phyloP scores from a whole-genome alignment of 192 early-diverging fungal genomes.

The Coemansia aciculifera region DNA sequence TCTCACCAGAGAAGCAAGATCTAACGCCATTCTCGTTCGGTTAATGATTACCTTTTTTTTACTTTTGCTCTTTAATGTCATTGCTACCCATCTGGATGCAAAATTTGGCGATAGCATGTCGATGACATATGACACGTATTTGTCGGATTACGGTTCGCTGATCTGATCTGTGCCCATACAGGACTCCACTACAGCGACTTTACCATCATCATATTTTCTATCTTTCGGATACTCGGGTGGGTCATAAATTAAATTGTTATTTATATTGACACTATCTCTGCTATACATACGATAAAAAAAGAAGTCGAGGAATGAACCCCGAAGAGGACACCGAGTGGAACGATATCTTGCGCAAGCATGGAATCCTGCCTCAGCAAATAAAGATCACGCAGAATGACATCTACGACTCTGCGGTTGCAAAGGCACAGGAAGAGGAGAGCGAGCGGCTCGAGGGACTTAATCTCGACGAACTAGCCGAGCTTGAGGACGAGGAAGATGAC shows the following conservation, averaged over 20 bases:
- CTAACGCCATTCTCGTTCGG: too few species aligned
- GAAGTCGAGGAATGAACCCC: conserved; percentile 52
- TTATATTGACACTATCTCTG: background rate
- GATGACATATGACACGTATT: background rate
- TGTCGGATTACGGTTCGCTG: background rate
- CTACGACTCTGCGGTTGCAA: conserved; percentile 51
- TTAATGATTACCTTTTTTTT: too few species aligned
- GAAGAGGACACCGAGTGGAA: conserved; percentile 85
- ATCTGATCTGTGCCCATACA: background rate
- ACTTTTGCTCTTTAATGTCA: too few species aligned
- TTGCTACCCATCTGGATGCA: too few species aligned
- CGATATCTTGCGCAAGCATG: conserved; percentile 88
- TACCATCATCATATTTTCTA: too few species aligned
- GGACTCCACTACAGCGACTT: background rate
- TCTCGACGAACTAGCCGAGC: conserved; percentile 85
- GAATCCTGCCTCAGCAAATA: conserved; percentile 81
- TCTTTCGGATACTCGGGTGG: too few species aligned
- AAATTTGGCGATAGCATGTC: background rate
- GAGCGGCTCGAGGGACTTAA: conserved; percentile 73
- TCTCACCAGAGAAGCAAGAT: too few species aligned
- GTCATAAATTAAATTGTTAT: background rate
- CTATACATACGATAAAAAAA: background rate
- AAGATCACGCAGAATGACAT: conserved; percentile 58
- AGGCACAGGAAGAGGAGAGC: conserved; percentile 59
- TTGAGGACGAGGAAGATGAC: conserved; percentile 93